Percentiles rank a stretch among this genome's conserved stretches.
These are phyloP conservation scores for Xylariaceae sp. DNA, from an alignment of 2,329 filamentous ascomycete genomes.

Conservation along the genomic window DNA sequence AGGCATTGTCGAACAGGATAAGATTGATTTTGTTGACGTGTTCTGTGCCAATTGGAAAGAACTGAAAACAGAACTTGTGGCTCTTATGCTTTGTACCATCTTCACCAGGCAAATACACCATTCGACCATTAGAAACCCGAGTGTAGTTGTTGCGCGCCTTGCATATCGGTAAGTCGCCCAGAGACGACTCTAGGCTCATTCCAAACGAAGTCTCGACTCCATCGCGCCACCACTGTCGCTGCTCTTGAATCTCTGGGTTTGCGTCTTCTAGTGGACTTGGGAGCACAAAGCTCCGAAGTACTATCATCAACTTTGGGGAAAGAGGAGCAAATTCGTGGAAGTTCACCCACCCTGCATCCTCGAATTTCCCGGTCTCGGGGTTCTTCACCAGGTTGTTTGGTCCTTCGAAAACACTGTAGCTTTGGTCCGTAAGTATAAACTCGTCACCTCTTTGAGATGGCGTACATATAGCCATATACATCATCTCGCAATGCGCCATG, in stretches of 20 bases:
- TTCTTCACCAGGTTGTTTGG: constrained; percentile 18
- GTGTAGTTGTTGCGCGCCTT: constrained; percentile 30
- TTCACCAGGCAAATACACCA: constrained; percentile 11
- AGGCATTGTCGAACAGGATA: constrained; percentile 29
- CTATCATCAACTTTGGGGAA: constrained; percentile 28
- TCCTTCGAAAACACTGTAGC: constrained; percentile 28
- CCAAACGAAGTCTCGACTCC: constrained; percentile 8
- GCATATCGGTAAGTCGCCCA: constrained; percentile 28
- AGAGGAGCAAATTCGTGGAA: constrained; percentile 33
- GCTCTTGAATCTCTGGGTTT: constrained; percentile 6
- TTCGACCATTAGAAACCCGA: constrained; percentile 19
- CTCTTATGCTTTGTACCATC: constrained; percentile 11
- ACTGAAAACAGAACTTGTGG: constrained; percentile 31
- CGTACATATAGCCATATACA: constrained; percentile 31
- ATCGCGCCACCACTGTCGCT: constrained; percentile 7
- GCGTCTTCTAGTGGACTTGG: constrained; percentile 24
- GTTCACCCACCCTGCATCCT: constrained; percentile 1
- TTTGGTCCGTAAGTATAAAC: constrained; percentile 19
- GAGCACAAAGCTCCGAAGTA: constrained; percentile 21
- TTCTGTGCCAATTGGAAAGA: constrained; percentile 25
- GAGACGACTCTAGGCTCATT: constrained; percentile 11
- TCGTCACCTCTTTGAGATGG: constrained; percentile 15
- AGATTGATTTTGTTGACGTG: constrained; percentile 33
- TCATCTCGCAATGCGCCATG: constrained; percentile 17
- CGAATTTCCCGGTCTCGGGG: constrained; percentile 12